Conservation (phyloP, 1,139 yeast species). For the Yamadazyma kanchanaburiensis region DNA sequence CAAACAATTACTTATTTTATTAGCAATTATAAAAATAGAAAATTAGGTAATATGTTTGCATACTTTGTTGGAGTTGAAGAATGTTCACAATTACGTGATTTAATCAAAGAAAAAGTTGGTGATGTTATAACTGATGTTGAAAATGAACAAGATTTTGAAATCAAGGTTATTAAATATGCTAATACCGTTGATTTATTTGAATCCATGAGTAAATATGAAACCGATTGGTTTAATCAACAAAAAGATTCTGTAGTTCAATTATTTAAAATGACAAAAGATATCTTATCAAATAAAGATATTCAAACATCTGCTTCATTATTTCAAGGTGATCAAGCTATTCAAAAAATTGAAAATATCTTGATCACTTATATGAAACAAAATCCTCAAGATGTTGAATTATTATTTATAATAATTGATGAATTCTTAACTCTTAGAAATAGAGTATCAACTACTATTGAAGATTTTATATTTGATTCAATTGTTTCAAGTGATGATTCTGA, state of each 20-base stretch:
- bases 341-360: conserved; percentile 55
- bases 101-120: conserved; percentile 51
- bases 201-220: conserved; percentile 51
- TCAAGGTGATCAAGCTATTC: conserved; percentile 71
- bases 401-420: conserved; percentile 50
- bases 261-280: conserved; percentile 42
- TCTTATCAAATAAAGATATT: conserved; percentile 24
- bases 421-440: conserved; percentile 44
- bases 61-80: conserved; percentile 59
- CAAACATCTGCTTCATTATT: conserved; percentile 63
- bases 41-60: conserved; percentile 64
- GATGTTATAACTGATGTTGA: conserved; percentile 33
- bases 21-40: conserved; percentile 63
- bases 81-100: conserved; percentile 54
- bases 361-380: conserved; percentile 44
- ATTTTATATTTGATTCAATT: conserved; percentile 55
- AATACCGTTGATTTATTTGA: conserved; percentile 66
- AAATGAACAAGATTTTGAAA: conserved; percentile 49
- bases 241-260: conserved; percentile 46
- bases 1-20: conserved; percentile 73
- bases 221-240: conserved; percentile 61
- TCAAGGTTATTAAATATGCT: conserved; percentile 61
- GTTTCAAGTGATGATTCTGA: conserved; percentile 49
- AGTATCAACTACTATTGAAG: conserved; percentile 49
- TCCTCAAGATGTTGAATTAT: conserved; percentile 26